A percentile compares a stretch with the other conserved stretches of the same genome.
phyloP scores from a whole-genome alignment of 257 asterid species.

The Haberlea rhodopensis region DNA sequence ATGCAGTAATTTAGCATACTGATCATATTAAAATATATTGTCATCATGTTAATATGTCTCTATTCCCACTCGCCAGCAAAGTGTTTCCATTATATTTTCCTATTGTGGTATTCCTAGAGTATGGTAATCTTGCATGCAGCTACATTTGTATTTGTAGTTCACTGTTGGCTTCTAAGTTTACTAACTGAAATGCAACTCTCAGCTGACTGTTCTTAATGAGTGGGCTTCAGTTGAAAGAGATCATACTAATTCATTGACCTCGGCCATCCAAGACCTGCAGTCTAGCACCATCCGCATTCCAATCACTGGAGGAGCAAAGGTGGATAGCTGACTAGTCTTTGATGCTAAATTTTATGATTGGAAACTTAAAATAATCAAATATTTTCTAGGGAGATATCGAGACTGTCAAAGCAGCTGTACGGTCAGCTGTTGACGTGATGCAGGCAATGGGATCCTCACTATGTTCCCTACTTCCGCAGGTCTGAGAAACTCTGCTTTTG shows the following conservation, averaged over 20 bases:
- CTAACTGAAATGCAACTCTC: constrained; percentile 33
- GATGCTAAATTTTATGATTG: constrained; percentile 17
- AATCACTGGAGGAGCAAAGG: constrained; percentile 73
- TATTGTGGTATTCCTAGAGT: not conserved
- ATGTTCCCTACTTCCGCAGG: constrained; percentile 57
- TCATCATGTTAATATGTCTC: not conserved
- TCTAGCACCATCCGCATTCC: constrained; percentile 85
- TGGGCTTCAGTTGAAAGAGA: constrained; percentile 80
- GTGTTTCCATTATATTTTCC: not conserved
- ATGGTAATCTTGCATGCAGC: not conserved
- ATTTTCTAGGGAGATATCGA: constrained; percentile 71
- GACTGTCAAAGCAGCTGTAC: constrained; percentile 66
- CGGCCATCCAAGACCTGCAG: constrained; percentile 67
- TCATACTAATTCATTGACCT: constrained; percentile 58
- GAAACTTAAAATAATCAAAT: constrained; percentile 15
- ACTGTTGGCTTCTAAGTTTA: constrained; percentile 20
- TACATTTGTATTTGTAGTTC: constrained; percentile 7
- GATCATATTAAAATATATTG: not conserved
- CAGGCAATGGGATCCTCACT: constrained; percentile 81
- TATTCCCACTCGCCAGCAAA: not conserved
- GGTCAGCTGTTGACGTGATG: constrained; percentile 77
- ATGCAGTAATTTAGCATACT: no score
- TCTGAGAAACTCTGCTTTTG: constrained; percentile 30
- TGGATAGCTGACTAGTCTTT: constrained; percentile 31
- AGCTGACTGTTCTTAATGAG: constrained; percentile 66